Evolutionary conservation across 1,139 yeast genomes (phyloP).

Genomic region (Blastobotrys proliferans): DNA sequence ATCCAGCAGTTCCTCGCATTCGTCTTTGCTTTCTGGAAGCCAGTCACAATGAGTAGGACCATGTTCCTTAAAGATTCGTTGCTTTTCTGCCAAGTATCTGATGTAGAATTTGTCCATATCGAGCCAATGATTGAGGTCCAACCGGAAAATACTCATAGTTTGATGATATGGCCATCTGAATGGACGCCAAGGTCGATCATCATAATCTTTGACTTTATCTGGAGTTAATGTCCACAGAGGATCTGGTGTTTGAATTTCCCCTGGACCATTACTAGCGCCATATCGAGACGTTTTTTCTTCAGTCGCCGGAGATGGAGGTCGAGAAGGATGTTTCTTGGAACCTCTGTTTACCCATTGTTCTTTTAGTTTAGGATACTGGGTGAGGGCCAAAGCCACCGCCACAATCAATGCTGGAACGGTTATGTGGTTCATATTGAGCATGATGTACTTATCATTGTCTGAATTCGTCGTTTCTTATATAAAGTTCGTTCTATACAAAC

Average conservation of each 20-base stretch:
- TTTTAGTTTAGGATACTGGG: slow-evolving; percentile 6
- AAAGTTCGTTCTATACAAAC: too few relatives aligned
- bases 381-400: slow-evolving; percentile 3
- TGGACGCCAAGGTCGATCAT: slow-evolving; percentile 79
- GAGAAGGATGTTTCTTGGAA: not conserved
- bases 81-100: slow-evolving; percentile 60
- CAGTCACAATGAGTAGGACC: slow-evolving; percentile 63
- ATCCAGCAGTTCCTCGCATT: slow-evolving; percentile 62
- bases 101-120: slow-evolving; percentile 75
- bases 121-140: slow-evolving; percentile 70
- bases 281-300: not conserved
- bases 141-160: slow-evolving; percentile 68
- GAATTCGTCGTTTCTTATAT: too few relatives aligned
- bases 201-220: slow-evolving; percentile 59
- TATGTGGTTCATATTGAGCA: not conserved
- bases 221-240: slow-evolving; percentile 46
- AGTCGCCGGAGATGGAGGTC: slow-evolving; percentile 7
- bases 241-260: slow-evolving; percentile 9
- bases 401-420: slow-evolving; percentile 3
- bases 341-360: not conserved
- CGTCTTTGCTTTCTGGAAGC: slow-evolving; percentile 64
- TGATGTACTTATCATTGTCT: too few relatives aligned
- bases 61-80: slow-evolving; percentile 51
- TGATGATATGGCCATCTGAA: slow-evolving; percentile 79
- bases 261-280: not conserved